Evolutionary conservation across 352 stramenopile species (phyloP).

Genomic region (Chrysophaeum taylorii): DNA sequence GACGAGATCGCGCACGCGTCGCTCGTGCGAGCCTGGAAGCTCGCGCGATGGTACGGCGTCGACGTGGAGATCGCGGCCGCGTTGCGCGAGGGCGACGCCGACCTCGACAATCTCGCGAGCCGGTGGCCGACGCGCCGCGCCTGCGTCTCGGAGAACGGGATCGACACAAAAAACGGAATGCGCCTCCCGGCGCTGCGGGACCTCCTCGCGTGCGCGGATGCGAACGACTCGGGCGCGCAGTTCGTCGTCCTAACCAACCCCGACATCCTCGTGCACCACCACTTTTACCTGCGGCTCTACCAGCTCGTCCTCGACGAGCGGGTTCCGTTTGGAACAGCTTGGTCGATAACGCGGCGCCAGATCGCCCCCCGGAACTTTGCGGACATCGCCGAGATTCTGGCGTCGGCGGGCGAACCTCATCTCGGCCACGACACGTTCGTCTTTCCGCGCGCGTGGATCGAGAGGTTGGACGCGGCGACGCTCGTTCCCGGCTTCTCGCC

Average conservation of each 20-base stretch:
- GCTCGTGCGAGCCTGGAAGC: not conserved
- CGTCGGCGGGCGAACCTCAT: not conserved
- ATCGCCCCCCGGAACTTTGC: not conserved
- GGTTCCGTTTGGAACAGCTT: not conserved
- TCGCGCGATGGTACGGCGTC: not conserved
- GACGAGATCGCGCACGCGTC: not conserved
- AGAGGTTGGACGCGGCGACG: not conserved
- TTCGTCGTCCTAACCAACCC: constrained; percentile 8
- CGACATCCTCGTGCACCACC: constrained; percentile 6
- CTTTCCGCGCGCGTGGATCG: not conserved
- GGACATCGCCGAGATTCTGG: not conserved
- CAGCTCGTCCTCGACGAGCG: constrained; percentile 7
- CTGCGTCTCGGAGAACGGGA: not conserved
- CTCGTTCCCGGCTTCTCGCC: constrained; percentile 5
- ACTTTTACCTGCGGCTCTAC: constrained; percentile 1
- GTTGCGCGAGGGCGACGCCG: not conserved
- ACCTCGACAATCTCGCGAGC: not conserved
- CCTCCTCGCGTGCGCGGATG: constrained; percentile 4
- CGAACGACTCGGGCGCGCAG: not conserved
- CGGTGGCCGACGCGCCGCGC: constrained; percentile 5
- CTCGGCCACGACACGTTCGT: constrained; percentile 10
- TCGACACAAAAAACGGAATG: constrained; percentile 1
- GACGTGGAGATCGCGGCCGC: constrained; percentile 1
- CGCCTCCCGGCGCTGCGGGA: not conserved
- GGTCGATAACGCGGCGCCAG: constrained; percentile 2